phyloP scores from a whole-genome alignment of 176 grass and related monocot genomes.

The Triticum dicoccoides region DNA sequence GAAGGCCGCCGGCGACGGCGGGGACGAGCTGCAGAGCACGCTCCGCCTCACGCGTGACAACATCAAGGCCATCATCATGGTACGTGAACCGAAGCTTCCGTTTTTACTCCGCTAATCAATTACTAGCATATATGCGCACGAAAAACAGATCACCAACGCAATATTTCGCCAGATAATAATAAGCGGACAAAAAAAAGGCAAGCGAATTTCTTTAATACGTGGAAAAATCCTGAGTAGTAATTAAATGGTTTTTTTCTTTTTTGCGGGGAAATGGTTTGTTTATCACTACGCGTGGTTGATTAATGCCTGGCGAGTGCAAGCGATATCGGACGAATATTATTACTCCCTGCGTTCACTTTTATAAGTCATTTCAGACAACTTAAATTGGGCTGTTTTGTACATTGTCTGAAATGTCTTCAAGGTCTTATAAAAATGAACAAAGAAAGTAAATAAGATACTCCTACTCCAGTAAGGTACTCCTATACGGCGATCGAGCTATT shows the following conservation, averaged over 20 bases:
- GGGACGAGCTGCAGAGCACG: slow-evolving; percentile 58
- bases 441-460: too few relatives aligned
- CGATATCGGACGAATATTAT: background rate
- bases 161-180: background rate
- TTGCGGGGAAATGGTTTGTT: too few relatives aligned
- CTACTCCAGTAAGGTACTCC: too few relatives aligned
- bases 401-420: too few relatives aligned
- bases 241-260: background rate
- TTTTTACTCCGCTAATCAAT: background rate
- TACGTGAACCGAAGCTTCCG: slow-evolving; percentile 22
- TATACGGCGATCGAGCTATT: background rate
- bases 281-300: background rate
- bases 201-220: background rate
- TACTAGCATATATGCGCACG: background rate
- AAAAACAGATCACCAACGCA: background rate
- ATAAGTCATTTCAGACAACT: too few relatives aligned
- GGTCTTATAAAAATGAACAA: too few relatives aligned
- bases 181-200: background rate
- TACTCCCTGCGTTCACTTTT: too few relatives aligned
- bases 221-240: background rate
- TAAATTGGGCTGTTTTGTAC: too few relatives aligned
- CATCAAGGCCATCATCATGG: slow-evolving; percentile 97
- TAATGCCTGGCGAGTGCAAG: background rate
- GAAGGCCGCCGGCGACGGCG: slow-evolving; percentile 3
- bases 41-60: slow-evolving; percentile 73